phyloP scores from a whole-genome alignment of 306 rosid genomes.

The Alnus glutinosa region DNA sequence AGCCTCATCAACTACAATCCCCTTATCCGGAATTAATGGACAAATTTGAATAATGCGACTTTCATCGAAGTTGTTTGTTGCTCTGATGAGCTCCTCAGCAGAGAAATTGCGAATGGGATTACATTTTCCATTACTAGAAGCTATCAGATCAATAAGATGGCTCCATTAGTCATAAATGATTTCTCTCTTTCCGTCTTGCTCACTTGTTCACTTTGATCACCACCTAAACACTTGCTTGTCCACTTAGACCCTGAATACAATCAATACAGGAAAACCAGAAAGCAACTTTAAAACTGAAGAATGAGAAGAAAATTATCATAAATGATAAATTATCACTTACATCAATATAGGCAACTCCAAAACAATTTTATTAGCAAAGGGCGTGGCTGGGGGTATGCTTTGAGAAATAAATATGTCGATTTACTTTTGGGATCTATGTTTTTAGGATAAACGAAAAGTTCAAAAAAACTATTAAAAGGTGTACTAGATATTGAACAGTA shows the following conservation, averaged over 20 bases:
- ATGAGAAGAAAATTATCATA: no score
- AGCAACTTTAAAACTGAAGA: no score
- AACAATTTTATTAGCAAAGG: no score
- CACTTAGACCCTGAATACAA: background rate
- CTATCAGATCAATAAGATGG: background rate
- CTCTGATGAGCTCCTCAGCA: background rate
- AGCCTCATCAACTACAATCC: background rate
- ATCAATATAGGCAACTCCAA: no score
- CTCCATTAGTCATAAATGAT: background rate
- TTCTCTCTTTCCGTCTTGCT: background rate
- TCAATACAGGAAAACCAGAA: background rate
- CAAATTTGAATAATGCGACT: background rate
- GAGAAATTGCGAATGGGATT: background rate
- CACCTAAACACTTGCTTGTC: background rate
- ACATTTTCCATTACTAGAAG: background rate
- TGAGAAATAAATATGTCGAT: no score
- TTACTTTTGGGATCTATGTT: no score
- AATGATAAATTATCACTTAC: no score
- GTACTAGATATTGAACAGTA: no score
- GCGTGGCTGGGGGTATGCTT: no score
- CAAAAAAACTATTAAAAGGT: no score
- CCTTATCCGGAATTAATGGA: background rate
- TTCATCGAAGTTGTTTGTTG: background rate
- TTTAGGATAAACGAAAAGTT: no score
- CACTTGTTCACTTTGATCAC: background rate